phyloP scores from a whole-genome alignment of 345 rosid genomes.

The Salix arbutifolia region DNA sequence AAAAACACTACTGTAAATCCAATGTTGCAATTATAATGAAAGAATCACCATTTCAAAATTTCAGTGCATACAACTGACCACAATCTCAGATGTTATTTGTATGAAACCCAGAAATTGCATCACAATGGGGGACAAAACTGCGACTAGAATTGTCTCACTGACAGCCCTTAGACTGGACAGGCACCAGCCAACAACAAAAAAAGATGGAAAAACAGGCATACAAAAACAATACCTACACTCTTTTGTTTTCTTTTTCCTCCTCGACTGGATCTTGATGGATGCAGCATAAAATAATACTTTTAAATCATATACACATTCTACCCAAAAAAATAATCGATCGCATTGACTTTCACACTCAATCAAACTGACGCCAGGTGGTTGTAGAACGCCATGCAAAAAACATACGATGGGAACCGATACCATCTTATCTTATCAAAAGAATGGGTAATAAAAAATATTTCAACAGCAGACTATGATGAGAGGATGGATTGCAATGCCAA shows the following conservation, averaged over 20 bases:
- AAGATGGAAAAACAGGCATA: not conserved
- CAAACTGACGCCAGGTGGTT: constrained; percentile 27
- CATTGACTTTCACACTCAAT: constrained; percentile 29
- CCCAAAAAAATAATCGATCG: constrained; percentile 17
- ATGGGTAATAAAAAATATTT: constrained; percentile 34
- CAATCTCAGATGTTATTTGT: constrained; percentile 14
- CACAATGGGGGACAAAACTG: constrained; percentile 51
- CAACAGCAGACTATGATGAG: constrained; percentile 45
- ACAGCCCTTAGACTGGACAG: constrained; percentile 34
- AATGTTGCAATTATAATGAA: constrained; percentile 30
- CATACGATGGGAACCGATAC: constrained; percentile 24
- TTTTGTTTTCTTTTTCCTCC: constrained; percentile 8
- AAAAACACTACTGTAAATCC: not conserved
- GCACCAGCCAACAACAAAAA: not conserved
- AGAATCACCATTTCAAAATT: constrained; percentile 46
- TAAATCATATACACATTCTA: constrained; percentile 48
- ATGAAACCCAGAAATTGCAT: constrained; percentile 5
- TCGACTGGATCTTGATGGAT: constrained; percentile 10
- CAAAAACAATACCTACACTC: constrained; percentile 15
- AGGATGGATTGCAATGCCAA: constrained; percentile 89
- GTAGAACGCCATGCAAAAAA: constrained; percentile 35
- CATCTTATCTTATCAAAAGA: constrained; percentile 37
- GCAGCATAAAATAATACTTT: constrained; percentile 14
- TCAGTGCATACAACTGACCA: constrained; percentile 24
- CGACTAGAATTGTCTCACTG: constrained; percentile 34